phyloP scores from a whole-genome alignment of 148 eudicot genomes.

The Mesembryanthemum crystallinum region DNA sequence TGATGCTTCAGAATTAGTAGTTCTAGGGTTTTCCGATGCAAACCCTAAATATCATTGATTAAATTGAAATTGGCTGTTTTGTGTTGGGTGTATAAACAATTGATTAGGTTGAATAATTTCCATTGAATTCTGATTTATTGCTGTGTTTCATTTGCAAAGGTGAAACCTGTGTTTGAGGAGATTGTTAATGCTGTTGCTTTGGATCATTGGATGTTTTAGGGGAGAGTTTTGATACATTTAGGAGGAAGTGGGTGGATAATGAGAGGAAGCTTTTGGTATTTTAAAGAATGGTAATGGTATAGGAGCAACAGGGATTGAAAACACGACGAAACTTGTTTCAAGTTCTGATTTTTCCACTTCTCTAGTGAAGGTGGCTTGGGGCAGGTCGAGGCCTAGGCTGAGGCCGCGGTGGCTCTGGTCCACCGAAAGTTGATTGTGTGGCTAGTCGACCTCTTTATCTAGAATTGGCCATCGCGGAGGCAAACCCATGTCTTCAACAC shows the following conservation, averaged over 20 bases:
- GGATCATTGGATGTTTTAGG: not conserved
- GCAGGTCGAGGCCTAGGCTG: no score
- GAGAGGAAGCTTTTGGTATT: not conserved
- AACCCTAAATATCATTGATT: no score
- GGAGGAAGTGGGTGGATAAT: not conserved
- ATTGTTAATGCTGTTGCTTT: not conserved
- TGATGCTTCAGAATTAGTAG: no score
- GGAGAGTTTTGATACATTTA: not conserved
- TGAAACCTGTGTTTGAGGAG: no score
- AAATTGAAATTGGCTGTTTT: not conserved
- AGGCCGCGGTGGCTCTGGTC: slow-evolving; percentile 35
- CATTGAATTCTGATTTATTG: slow-evolving; percentile 1
- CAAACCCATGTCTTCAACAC: slow-evolving; percentile 38
- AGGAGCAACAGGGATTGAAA: slow-evolving; percentile 21
- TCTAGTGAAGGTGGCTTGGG: slow-evolving; percentile 53
- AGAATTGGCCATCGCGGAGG: slow-evolving; percentile 65
- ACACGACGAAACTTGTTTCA: slow-evolving; percentile 16
- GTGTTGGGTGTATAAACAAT: not conserved
- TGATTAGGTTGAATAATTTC: not conserved
- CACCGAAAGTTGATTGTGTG: slow-evolving; percentile 28
- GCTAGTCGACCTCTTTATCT: slow-evolving; percentile 16
- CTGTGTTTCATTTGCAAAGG: no score
- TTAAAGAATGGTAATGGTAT: slow-evolving; percentile 19
- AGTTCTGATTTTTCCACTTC: slow-evolving; percentile 50
- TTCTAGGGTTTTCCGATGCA: no score